Evolutionary conservation across 2,329 filamentous ascomycete species (phyloP).

Genomic region (Curvularia verruculosa): DNA sequence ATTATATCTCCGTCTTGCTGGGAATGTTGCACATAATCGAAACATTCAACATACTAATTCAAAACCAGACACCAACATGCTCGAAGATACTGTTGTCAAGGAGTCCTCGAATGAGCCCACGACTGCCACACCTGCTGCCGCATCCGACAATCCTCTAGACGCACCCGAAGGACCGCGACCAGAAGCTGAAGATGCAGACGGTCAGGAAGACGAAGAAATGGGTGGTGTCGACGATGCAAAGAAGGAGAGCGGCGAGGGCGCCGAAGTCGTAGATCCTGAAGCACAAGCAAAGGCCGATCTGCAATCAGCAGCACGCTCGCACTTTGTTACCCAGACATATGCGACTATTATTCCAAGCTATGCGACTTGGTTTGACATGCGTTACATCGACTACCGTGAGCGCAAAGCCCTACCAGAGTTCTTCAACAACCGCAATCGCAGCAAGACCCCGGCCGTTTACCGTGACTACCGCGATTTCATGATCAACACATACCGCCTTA

Average conservation of each 20-base stretch:
- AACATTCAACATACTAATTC: constrained; percentile 1
- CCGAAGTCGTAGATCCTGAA: constrained; percentile 47
- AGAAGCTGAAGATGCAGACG: constrained; percentile 63
- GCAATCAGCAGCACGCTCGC: constrained; percentile 86
- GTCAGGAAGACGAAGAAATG: constrained; percentile 75
- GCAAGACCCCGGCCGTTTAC: constrained; percentile 96
- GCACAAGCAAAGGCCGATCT: constrained; percentile 78
- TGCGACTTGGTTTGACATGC: constrained; percentile 99
- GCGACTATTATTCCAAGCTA: constrained; percentile 97
- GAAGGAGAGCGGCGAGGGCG: constrained; percentile 46
- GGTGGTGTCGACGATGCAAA: constrained; percentile 46
- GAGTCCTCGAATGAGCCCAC: constrained; percentile 61
- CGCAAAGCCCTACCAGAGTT: constrained; percentile 95
- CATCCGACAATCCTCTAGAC: constrained; percentile 71
- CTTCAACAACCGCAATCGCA: constrained; percentile 97
- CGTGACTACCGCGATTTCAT: constrained; percentile 99
- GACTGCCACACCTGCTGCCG: constrained; percentile 61
- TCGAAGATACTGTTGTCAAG: constrained; percentile 41
- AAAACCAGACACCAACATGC: constrained; percentile 65
- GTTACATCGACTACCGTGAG: constrained; percentile 86
- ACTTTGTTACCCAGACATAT: constrained; percentile 91
- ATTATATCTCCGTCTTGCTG: neutral
- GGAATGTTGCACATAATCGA: neutral
- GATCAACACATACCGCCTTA: constrained; percentile 98
- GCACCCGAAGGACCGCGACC: constrained; percentile 67